Conservation (phyloP, 1,139 yeast species). For the Suhomyces yuchorum region DNA sequence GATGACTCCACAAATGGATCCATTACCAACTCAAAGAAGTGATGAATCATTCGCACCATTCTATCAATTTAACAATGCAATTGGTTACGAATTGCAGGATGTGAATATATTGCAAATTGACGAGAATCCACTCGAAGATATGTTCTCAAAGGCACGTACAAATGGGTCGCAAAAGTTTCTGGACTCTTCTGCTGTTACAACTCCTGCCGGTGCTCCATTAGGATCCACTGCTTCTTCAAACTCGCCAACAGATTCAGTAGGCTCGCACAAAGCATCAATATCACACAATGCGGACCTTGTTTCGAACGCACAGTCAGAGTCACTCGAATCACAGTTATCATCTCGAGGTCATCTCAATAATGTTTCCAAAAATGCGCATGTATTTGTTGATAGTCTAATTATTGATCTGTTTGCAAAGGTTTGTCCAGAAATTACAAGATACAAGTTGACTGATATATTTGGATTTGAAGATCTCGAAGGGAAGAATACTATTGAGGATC, state of each 20-base stretch:
- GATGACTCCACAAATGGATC: background rate
- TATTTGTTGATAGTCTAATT: slow-evolving; percentile 30
- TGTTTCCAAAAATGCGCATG: slow-evolving; percentile 28
- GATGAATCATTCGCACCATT: slow-evolving; percentile 9
- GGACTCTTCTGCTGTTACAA: slow-evolving; percentile 4
- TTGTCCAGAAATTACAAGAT: slow-evolving; percentile 23
- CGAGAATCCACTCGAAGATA: slow-evolving; percentile 45
- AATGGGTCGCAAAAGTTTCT: background rate
- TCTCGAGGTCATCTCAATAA: slow-evolving; percentile 27
- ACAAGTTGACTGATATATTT: slow-evolving; percentile 26
- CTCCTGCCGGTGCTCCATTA: slow-evolving; percentile 13
- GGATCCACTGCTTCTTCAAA: slow-evolving; percentile 31
- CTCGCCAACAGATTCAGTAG: slow-evolving; percentile 42
- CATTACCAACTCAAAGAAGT: slow-evolving; percentile 4
- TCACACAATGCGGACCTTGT: background rate
- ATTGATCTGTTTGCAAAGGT: slow-evolving; percentile 23
- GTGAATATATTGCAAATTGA: slow-evolving; percentile 39
- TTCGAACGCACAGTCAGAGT: slow-evolving; percentile 20
- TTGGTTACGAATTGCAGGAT: slow-evolving; percentile 30
- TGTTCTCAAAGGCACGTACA: slow-evolving; percentile 23
- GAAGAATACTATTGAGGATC: slow-evolving; percentile 27
- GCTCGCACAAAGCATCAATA: slow-evolving; percentile 24
- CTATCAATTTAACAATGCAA: slow-evolving; percentile 11
- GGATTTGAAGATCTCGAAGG: slow-evolving; percentile 18
- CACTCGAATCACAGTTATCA: slow-evolving; percentile 20